Conservation (phyloP, 345 rosid genomes). For the Corymbia maculata region DNA sequence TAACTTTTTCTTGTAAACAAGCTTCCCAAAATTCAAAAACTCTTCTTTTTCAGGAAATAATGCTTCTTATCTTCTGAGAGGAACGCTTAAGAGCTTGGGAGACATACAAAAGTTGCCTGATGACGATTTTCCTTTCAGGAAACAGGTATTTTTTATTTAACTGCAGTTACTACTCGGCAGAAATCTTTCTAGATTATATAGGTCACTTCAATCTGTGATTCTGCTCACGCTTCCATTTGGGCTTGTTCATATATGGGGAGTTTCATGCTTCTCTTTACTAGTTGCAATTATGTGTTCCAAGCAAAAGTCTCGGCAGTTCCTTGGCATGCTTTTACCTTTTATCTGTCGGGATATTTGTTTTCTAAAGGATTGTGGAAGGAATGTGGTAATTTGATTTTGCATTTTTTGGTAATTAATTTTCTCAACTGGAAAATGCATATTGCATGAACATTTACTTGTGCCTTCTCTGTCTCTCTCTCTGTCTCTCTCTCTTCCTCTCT, state of each 20-base stretch:
- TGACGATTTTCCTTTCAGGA: constrained; percentile 74
- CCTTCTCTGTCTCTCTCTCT: neutral
- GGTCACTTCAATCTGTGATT: neutral
- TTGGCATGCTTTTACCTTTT: neutral
- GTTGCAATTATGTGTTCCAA: neutral
- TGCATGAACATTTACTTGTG: neutral
- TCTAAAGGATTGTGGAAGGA: neutral
- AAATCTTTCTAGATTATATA: neutral
- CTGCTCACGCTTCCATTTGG: neutral
- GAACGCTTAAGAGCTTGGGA: constrained; percentile 64
- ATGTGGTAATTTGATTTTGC: neutral
- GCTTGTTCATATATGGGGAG: neutral
- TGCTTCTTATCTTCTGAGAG: constrained; percentile 76
- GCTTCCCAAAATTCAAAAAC: neutral
- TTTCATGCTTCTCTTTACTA: neutral
- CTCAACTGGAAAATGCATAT: neutral
- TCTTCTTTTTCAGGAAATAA: constrained; percentile 32
- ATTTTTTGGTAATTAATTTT: neutral
- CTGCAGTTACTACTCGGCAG: neutral
- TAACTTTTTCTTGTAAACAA: neutral
- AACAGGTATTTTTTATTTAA: constrained; percentile 42
- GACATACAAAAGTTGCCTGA: constrained; percentile 81
- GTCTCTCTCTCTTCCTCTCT: neutral
- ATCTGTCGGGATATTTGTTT: neutral
- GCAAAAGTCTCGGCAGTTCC: neutral